Evolutionary conservation across 345 rosid genomes (phyloP), one percentile per base, ranked within the genome.

Genomic region (Citrus sinensis): DNA sequence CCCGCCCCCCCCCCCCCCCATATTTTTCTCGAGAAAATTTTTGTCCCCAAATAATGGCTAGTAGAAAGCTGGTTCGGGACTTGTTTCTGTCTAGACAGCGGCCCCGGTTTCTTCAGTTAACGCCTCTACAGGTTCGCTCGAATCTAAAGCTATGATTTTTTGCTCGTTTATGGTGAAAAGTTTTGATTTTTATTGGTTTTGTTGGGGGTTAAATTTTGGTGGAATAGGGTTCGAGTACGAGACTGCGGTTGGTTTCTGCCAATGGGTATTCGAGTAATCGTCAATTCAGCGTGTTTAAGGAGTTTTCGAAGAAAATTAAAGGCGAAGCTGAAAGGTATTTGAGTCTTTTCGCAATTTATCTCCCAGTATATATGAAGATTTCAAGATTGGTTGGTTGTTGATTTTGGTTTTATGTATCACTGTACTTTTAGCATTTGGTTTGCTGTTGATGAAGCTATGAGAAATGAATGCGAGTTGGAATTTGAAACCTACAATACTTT

Each of bases 1-100:
- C 35, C 34, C 6, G 22, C 6, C 56, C 34, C 32, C 32, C 2
- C 58, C 34, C 56, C 13, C 34, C 9, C 7, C 35, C n/a, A 9
- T 11, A 40, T 40, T 42, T 67, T 67, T 39, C 19, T 67, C 29
- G 11, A 39, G 54, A 14, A 68, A 76, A 25, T 4, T 54, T 35
- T 25, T 29, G 35, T 22, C 56, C 32, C 27, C 58, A 24, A 24
- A 42, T 75, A 78, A 95, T 95, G 98, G 97, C 97, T 70, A 82
- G 89, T 85, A 87, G 93, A 67, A 92, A 92, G 91, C 79, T 95
- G 80, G 84, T 90, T 73, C 92, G 94, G 55, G 96, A 93, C 81
- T 80, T 90, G 69, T 56, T 92, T 40, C 83, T 91, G 16, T 80
- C 85, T 56, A 87, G 87, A 78, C 89, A 83, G 80, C 86, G 86